Base-by-base conservation (phyloP, 805 yeast genomes). In the Candida dajiaensis region DNA sequence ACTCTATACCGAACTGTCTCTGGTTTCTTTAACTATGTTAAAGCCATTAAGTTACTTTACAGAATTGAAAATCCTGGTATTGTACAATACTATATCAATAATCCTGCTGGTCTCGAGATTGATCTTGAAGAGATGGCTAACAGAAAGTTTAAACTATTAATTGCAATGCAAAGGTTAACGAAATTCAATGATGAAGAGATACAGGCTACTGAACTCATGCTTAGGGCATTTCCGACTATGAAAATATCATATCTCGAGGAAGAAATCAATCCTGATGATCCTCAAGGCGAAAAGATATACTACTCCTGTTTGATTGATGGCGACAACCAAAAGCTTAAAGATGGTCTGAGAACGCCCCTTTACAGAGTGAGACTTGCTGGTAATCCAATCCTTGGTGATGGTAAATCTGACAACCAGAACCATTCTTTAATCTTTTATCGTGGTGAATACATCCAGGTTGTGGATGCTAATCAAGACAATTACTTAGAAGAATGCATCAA, bases 381-480 rank as follows among this genome's bases (percentile, higher is more conserved):
- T 15, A 85, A 92, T 66, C 98, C 98, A 12, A 92, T 92, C 44
- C 70, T 90, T 40, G 98, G 98, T 23, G 98, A 92, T 66, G 98
- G 98, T 31, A 92, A 92, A 63, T 83, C 97, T 15, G 98, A 92
- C 63, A 92, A 92, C 63, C 98, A 92, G 67, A 92, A 92, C 61
- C 86, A 86, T 62, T 80, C 95, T 2, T 63, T 92, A 36, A 81
- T 90, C 13, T 92, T 86, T 66, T 83, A 85, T 63, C 78, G 98
- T 46, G 98, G 98, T 20, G 98, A 92, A 61, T 90, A 89, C 62
- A 83, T 92, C 53, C 97, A 92, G 69, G 89, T 90, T 3, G 81
- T 92, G 49, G 98, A 92, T 72, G 96, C 98, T 1, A 92, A 92
- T 57, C 98, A 92, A 68, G 98, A 92, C 63, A 92, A 92, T 63